phyloP scores from a whole-genome alignment of 495 filamentous ascomycete genomes.

The Neurospora cerealis region DNA sequence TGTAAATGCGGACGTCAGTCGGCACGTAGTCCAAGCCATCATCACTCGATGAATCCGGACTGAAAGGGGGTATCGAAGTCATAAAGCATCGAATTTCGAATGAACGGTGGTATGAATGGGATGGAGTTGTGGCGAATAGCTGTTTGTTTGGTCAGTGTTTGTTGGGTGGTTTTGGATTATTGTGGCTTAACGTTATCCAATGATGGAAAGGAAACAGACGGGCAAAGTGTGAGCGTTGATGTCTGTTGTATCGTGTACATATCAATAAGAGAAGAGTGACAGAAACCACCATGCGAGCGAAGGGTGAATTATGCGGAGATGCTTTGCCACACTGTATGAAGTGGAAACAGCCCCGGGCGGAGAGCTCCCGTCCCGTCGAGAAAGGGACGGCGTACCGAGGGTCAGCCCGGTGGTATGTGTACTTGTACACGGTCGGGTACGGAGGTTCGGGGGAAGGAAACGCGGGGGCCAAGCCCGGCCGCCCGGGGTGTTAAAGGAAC shows the following conservation, averaged over 20 bases:
- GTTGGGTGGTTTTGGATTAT: conserved; percentile 1
- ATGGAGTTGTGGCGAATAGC: neutral
- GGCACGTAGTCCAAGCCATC: neutral
- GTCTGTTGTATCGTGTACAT: neutral
- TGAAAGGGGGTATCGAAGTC: neutral
- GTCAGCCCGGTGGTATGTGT: neutral
- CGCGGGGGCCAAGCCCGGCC: neutral
- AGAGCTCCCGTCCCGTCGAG: neutral
- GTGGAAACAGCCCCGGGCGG: neutral
- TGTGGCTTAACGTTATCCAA: neutral
- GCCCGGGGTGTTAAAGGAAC: neutral
- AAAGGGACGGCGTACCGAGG: neutral
- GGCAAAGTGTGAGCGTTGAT: neutral
- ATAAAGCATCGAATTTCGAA: neutral
- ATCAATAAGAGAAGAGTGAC: neutral
- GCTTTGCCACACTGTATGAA: neutral
- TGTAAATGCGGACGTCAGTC: neutral
- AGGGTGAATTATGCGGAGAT: neutral
- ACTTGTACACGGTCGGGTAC: neutral
- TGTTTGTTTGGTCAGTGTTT: neutral
- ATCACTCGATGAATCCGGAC: neutral
- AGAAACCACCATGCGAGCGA: neutral
- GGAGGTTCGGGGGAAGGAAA: neutral
- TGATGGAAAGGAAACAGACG: neutral
- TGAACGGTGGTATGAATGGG: neutral